Evolutionary conservation across 345 rosid genomes (phyloP).

Genomic region (Brassica juncea): DNA sequence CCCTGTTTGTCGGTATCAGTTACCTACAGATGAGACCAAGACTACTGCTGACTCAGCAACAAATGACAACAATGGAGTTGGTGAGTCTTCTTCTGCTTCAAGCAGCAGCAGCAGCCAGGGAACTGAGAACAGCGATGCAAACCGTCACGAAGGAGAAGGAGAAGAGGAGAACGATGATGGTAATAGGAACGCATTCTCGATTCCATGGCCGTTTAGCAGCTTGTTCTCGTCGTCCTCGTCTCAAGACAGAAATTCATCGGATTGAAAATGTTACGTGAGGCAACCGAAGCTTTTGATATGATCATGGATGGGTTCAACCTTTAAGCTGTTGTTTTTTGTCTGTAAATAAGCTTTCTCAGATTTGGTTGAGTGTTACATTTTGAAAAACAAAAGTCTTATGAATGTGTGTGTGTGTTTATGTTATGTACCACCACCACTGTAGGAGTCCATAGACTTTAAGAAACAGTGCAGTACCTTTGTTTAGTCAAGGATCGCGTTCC

Average conservation of each 20-base stretch:
- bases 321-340: not conserved
- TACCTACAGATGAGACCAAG: not conserved
- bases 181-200: not conserved
- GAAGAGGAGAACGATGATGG: not conserved
- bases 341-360: not conserved
- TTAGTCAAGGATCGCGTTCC: not conserved
- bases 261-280: not conserved
- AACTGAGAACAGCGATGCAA: not conserved
- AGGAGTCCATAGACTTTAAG: not conserved
- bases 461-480: not conserved
- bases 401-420: not conserved
- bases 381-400: not conserved
- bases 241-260: not conserved
- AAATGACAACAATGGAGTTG: not conserved
- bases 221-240: not conserved
- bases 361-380: too few species aligned
- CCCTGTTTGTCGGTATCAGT: not conserved
- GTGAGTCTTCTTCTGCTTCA: not conserved
- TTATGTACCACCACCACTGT: too few species aligned
- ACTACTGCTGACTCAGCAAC: not conserved
- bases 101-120: not conserved
- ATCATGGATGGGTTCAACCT: not conserved
- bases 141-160: not conserved
- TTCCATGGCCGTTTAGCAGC: not conserved
- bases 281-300: not conserved